Evolutionary conservation across 345 rosid genomes (phyloP).

Genomic region (Barbarea vulgaris): DNA sequence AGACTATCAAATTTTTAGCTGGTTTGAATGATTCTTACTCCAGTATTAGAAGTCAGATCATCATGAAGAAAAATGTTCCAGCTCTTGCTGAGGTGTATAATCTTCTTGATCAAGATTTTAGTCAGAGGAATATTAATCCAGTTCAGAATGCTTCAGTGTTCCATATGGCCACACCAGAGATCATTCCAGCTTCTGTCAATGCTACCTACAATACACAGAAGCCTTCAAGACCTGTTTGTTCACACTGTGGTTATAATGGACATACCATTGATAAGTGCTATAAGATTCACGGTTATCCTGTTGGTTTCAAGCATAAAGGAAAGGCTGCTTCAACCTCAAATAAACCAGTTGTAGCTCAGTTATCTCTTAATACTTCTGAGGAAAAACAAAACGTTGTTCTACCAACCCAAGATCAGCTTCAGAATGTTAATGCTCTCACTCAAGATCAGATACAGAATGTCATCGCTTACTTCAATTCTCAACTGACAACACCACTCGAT

Average conservation of each 20-base stretch:
- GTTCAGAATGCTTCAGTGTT: not conserved
- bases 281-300: not conserved
- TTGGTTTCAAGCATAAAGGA: not conserved
- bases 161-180: not conserved
- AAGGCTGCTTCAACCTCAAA: too few relatives aligned
- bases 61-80: not conserved
- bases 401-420: too few relatives aligned
- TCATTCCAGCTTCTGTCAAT: not conserved
- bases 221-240: rapidly evolving
- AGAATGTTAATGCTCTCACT: too few relatives aligned
- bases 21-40: not conserved
- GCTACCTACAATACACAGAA: not conserved
- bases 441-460: too few relatives aligned
- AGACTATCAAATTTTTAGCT: not conserved
- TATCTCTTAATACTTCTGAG: too few relatives aligned
- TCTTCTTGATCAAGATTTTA: not conserved
- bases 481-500: too few relatives aligned
- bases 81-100: not conserved
- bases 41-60: not conserved
- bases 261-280: not conserved
- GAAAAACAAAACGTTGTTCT: too few relatives aligned
- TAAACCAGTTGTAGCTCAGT: too few relatives aligned
- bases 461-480: too few relatives aligned
- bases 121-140: rapidly evolving
- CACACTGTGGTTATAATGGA: not conserved